Evolutionary conservation across 305 asterid genomes (phyloP).

Genomic region (Salvia sclarea): DNA sequence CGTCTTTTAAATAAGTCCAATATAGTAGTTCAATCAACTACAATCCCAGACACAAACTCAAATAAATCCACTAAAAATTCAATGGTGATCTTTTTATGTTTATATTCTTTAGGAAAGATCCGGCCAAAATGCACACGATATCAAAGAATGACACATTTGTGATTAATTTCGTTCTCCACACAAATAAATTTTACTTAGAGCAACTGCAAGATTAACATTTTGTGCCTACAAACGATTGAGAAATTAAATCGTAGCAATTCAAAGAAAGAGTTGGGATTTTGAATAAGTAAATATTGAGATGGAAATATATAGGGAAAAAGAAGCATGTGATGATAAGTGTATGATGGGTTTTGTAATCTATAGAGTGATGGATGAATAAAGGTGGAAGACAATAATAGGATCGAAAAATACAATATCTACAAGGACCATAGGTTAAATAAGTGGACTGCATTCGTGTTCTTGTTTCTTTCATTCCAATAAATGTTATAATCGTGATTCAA

Average conservation of each 20-base stretch:
- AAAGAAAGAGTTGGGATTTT: neutral
- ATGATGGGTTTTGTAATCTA: neutral
- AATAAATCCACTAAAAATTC: too few relatives aligned
- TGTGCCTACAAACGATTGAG: too few relatives aligned
- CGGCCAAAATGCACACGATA: too few relatives aligned
- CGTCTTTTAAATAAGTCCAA: too few relatives aligned
- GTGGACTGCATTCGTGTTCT: neutral
- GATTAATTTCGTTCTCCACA: too few relatives aligned
- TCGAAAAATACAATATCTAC: neutral
- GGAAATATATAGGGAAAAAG: neutral
- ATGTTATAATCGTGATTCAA: too few relatives aligned
- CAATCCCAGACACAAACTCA: too few relatives aligned
- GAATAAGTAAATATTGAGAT: neutral
- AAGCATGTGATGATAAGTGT: slow-evolving; percentile 4
- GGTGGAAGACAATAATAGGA: neutral
- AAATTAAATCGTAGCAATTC: neutral
- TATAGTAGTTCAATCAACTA: too few relatives aligned
- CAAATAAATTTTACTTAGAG: too few relatives aligned
- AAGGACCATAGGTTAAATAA: neutral
- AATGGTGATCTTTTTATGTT: too few relatives aligned
- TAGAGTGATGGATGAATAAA: slow-evolving; percentile 1
- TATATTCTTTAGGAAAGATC: neutral
- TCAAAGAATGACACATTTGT: too few relatives aligned
- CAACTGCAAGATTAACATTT: too few relatives aligned
- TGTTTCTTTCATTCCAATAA: neutral